These are phyloP conservation scores for Nakazawaea pomicola DNA, from an alignment of 805 yeast genomes.

Conservation along the genomic window DNA sequence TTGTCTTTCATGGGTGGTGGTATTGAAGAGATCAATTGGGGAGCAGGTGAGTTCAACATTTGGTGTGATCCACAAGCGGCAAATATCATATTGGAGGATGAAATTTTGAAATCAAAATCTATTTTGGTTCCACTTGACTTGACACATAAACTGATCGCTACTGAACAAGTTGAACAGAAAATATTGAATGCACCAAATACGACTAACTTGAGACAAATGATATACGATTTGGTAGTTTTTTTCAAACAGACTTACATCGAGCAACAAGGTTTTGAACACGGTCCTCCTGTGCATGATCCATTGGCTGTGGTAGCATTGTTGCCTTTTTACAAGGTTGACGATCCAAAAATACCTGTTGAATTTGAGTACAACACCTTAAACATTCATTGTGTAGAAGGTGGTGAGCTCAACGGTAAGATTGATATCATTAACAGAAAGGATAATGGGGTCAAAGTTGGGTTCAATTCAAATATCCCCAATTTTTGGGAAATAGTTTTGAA, in stretches of 20 bases:
- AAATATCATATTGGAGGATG: constrained; percentile 43
- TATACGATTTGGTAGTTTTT: constrained; percentile 47
- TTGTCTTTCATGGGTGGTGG: constrained; percentile 40
- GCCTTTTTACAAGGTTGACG: constrained; percentile 30
- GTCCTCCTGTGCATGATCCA: constrained; percentile 84
- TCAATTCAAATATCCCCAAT: constrained; percentile 30
- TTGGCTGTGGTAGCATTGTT: constrained; percentile 60
- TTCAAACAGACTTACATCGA: constrained; percentile 42
- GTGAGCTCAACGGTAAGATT: constrained; percentile 26
- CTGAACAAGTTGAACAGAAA: constrained; percentile 30
- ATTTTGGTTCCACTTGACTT: constrained; percentile 63
- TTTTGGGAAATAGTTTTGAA: constrained; percentile 43
- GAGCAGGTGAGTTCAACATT: constrained; percentile 71
- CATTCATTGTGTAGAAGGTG: constrained; percentile 18
- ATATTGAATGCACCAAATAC: constrained; percentile 29
- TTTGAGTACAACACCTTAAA: constrained; percentile 17
- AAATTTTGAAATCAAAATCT: constrained; percentile 40
- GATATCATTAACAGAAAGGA: constrained; percentile 13
- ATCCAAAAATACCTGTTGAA: constrained; percentile 14
- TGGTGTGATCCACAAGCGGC: constrained; percentile 78
- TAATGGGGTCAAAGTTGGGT: constrained; percentile 35
- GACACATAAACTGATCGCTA: constrained; percentile 62
- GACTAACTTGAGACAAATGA: constrained; percentile 46
- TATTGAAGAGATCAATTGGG: constrained; percentile 26
- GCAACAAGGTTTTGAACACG: constrained; percentile 38